phyloP scores from a whole-genome alignment of 495 filamentous ascomycete genomes.

The Aspergillus taichungensis region DNA sequence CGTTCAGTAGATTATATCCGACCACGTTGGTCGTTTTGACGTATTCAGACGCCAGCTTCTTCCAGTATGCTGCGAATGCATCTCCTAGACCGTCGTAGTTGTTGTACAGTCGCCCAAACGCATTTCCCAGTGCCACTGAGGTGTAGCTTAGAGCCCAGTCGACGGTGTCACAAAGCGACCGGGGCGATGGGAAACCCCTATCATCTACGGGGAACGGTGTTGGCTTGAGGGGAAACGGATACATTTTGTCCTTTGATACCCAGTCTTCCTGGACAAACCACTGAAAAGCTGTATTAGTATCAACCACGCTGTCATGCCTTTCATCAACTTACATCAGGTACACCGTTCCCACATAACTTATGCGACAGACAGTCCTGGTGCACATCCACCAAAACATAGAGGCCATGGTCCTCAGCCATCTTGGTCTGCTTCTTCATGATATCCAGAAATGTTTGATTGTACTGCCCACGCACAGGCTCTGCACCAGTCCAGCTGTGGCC shows the following conservation, averaged over 20 bases:
- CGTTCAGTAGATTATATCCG: constrained; percentile 12
- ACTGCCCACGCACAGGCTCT: constrained; percentile 10
- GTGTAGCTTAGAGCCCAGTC: constrained; percentile 10
- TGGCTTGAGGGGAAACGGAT: constrained; percentile 9
- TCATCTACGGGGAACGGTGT: constrained; percentile 5
- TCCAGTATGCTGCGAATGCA: constrained; percentile 14
- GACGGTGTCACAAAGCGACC: constrained; percentile 9
- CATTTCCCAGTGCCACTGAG: constrained; percentile 8
- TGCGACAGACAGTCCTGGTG: constrained; percentile 10
- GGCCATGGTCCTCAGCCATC: constrained; percentile 13
- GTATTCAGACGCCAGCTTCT: constrained; percentile 10
- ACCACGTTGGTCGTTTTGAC: constrained; percentile 8
- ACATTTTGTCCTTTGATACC: constrained; percentile 6
- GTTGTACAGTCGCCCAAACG: constrained; percentile 12
- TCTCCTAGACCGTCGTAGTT: constrained; percentile 11
- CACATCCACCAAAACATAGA: constrained; percentile 12
- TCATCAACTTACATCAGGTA: constrained; percentile 7
- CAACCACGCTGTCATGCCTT: background rate
- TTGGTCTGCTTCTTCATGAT: constrained; percentile 14
- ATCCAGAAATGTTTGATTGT: constrained; percentile 13
- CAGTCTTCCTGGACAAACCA: constrained; percentile 11
- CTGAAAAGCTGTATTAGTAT: constrained; percentile 6
- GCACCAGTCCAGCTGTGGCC: constrained; percentile 13
- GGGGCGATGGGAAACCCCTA: constrained; percentile 6
- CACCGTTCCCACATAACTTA: constrained; percentile 8